Base-by-base conservation (phyloP, 2,329 filamentous ascomycete genomes). In the Ceratocystis harringtonii region DNA sequence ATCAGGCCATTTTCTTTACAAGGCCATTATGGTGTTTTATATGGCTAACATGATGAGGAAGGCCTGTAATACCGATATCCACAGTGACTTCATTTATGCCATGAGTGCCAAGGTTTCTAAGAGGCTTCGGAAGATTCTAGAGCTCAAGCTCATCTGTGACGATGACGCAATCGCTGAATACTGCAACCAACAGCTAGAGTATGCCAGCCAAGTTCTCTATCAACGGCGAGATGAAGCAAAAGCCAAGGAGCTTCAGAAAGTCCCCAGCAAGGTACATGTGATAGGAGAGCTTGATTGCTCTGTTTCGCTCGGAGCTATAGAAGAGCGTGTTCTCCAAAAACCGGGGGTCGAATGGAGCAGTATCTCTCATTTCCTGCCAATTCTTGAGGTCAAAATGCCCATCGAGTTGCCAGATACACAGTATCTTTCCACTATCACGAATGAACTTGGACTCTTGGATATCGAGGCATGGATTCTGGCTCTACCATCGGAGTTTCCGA, bases 21-120 rank as follows among this genome's bases (percentile, higher is more conserved):
- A 85, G 66, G 67, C 70, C 0, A 79, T 80, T 68, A 81, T 84
- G 77, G 58, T 78, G 0, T 78, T 75, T 22, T 72, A 81, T 68
- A 74, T 81, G 70, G 66, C 73, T 0, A 63, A 67, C 0, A 67
- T 80, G 5, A 69, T 80, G n/a, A 45, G 72, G 0, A 19, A 62
- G 0, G 71, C 72, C 0, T 68, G 70, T 1, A 45, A 69, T 0
- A 15, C 65, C 2, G 28, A 67, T 0, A 2, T 72, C 1, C 22
- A 69, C 0, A 71, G 70, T 3, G 73, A 76, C 12, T 22, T 74
- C 6, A 60, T 79, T 0, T 73, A 74, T 61, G 67, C 71, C 2
- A 79, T 81, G 74, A 74, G 68, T 5, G 73, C 75, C 1, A 82
- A 82, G 66, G 64, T 82, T 12, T 70, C 72, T 2, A 72, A 76